Evolutionary conservation across 305 asterid species (phyloP), one percentile per base, ranked within the genome.

Genomic region (Plantago coronopus): DNA sequence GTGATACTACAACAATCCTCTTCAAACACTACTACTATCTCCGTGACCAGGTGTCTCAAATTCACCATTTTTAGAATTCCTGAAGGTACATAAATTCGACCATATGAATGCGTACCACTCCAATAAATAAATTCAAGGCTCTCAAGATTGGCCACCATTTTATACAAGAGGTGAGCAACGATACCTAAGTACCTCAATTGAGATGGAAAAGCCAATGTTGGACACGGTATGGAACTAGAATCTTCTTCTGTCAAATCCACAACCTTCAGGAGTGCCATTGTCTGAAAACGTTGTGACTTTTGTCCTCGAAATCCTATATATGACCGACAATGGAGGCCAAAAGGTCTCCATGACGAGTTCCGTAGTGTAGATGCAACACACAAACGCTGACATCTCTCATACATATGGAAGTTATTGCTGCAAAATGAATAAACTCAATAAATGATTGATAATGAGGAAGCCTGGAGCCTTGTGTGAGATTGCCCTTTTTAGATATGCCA

Each of bases 181-280:
- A 61, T 29, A 18, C 53, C 57, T 59, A 75, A 63, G 69, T 69
- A 72, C 44, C 59, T 68, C 69, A 80, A 46, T 34, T 62, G 66
- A 27, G 27, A 46, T 8, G 66, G 69, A 17, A 6, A 22, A 0
- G 42, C 10, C 1, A 55, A 57, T 15, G 9, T 0, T 3, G 9
- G 4, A 12, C 7, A 57, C 7, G 31, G 5, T 2, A 5, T 3
- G 31, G 31, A 13, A 45, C 19, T 19, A 17, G 15, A 20, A 27
- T 2, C 3, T 5, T 31, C 7, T 15, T 48, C 48, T 31, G 10
- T 10, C 20, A 17, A 7, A 57, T 66, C 65, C 44, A 74, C 15
- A 7, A 69, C 75, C 51, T 64, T 44, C n/a, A 74, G 69, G 21
- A 64, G 60, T 13, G 64, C 17, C 69, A 57, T 55, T 13, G 43